Base-by-base conservation (phyloP, 2,329 filamentous ascomycete genomes). In the Teratosphaeria zuluensis region DNA sequence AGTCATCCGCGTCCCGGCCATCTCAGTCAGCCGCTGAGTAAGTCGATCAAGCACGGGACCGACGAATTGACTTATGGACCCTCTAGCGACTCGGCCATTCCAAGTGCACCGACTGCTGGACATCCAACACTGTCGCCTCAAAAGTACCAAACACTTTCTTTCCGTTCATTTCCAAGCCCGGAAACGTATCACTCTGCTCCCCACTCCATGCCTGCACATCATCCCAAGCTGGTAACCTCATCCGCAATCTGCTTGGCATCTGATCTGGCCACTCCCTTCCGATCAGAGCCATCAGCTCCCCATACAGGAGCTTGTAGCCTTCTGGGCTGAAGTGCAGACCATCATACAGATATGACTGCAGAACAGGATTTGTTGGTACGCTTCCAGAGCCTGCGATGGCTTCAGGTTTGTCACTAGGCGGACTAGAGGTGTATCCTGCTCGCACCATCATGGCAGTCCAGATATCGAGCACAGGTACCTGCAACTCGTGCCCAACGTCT, bases 371-470 rank as follows among this genome's bases (percentile, higher is more conserved):
- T 54, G 80, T 65, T 70, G 83, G 70, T 73, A 82, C 74, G 74
- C 83, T 70, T 71, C 80, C 71, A 73, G 83, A 76, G 72, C 92
- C 80, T 16, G 35, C 35, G 14, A 77, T 72, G 31, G 86, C 68
- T 4, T 76, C 73, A 3, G 46, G 79, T 74, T 6, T 53, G n/a
- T 30, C 54, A 53, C n/a, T 62, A 56, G 12, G 12, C 14, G 21
- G 21, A 12, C 21, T 12, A 11, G 16, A 21, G 16, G 76, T 70
- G 75, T 81, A 85, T 1, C 79, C 80, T 2, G 79, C 77, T 53
- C 82, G 79, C 58, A 83, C 78, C 85, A 95, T 89, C 66, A 96
- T 81, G 0, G 84, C 84, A 61, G 83, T 81, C 84, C 89, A 95
- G 1, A 97, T 80, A 73, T 97, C 90, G 24, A 95, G 76, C 1